A percentile compares a stretch with the other conserved stretches of the same genome.
These are phyloP conservation scores for Zygoascus biomembranicola DNA, from an alignment of 805 yeast genomes.

Conservation along the genomic window DNA sequence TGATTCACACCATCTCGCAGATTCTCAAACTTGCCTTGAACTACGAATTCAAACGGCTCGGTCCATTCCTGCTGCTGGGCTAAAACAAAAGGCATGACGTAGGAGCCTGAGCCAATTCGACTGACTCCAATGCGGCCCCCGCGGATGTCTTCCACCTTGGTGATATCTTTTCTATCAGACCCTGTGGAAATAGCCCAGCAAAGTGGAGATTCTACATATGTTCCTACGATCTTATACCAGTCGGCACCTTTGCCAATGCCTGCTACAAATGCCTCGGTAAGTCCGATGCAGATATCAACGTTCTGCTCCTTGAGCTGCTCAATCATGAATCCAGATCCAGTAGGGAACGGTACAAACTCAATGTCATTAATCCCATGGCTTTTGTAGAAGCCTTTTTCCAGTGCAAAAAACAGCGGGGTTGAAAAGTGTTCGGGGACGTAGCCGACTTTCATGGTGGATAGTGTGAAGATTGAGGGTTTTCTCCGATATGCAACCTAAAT, in stretches of 20 bases:
- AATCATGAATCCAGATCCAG: constrained; percentile 85
- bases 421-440: constrained; percentile 89
- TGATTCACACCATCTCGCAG: constrained; percentile 73
- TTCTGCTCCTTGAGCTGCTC: constrained; percentile 55
- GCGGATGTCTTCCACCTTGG: constrained; percentile 43
- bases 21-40: constrained; percentile 61
- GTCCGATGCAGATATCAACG: constrained; percentile 72
- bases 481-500: too few relatives aligned
- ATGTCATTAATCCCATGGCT: constrained; percentile 41
- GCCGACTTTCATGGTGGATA: constrained; percentile 41
- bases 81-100: constrained; percentile 82
- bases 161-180: constrained; percentile 44
- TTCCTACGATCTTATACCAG: constrained; percentile 60
- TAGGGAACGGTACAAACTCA: constrained; percentile 59
- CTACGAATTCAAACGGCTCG: constrained; percentile 38
- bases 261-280: constrained; percentile 85
- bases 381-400: constrained; percentile 46
- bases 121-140: constrained; percentile 69
- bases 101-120: constrained; percentile 79
- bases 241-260: constrained; percentile 67
- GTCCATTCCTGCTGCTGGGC: constrained; percentile 52
- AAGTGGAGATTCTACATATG: constrained; percentile 78
- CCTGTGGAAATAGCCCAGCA: constrained; percentile 85
- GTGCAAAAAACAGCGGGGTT: constrained; percentile 74
- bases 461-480: neutral